Conservation (phyloP, 202 grass and related monocot species). For the Setaria viridis region DNA sequence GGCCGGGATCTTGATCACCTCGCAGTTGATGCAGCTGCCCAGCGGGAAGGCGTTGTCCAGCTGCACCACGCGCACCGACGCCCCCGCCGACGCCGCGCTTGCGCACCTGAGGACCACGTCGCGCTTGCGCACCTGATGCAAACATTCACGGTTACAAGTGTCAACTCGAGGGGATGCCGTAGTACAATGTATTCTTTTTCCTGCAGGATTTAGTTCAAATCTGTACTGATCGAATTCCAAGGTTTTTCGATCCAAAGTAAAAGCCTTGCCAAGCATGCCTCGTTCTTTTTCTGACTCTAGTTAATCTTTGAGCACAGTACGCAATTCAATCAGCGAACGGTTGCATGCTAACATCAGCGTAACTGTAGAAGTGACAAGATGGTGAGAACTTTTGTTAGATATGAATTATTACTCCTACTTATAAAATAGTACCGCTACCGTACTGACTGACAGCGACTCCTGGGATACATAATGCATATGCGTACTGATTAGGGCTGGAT, state of each 20-base stretch:
- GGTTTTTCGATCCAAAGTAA: no score
- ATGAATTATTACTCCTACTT: neutral
- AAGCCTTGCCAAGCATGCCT: no score
- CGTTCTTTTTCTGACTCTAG: no score
- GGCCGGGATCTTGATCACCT: constrained; percentile 44
- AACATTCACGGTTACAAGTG: neutral
- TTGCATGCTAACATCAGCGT: neutral
- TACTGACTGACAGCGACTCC: neutral
- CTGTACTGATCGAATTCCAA: no score
- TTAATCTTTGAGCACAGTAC: neutral
- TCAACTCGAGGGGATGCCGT: neutral
- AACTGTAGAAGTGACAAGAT: neutral
- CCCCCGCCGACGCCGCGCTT: neutral
- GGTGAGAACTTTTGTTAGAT: neutral
- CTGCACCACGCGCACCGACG: constrained; percentile 46
- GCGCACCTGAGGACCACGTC: constrained; percentile 45
- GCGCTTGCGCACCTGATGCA: constrained; percentile 33
- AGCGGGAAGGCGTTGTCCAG: constrained; percentile 52
- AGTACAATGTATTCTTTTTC: no score
- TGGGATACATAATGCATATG: no score
- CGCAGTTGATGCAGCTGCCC: constrained; percentile 49
- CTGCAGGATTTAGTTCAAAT: no score
- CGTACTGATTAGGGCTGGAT: neutral
- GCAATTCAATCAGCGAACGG: neutral
- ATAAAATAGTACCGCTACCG: neutral